A percentile compares a stretch with the other conserved stretches of the same genome.
Conservation (phyloP, 2,329 filamentous ascomycete species). For the Lasiodiplodia hormozganensis region DNA sequence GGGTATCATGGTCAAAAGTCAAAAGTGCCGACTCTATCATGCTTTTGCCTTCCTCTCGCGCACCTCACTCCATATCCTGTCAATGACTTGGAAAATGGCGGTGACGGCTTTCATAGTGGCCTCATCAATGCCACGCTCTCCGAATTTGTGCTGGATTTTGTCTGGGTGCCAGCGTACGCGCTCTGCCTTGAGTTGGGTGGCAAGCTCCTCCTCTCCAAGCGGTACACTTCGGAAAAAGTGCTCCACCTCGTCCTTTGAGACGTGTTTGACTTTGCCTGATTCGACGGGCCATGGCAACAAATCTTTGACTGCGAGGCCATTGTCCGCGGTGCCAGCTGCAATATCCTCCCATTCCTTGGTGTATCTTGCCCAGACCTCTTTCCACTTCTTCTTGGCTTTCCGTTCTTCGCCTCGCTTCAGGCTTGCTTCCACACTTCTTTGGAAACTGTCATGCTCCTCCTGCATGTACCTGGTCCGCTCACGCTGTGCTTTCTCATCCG, state of each 20-base stretch:
- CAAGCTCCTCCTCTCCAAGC: conserved; percentile 45
- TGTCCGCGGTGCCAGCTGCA: conserved; percentile 36
- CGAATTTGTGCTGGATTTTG: conserved; percentile 91
- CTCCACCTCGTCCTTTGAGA: conserved; percentile 67
- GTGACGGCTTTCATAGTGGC: conserved; percentile 81
- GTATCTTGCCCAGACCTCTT: conserved; percentile 71
- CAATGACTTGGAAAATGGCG: conserved; percentile 88
- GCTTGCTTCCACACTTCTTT: conserved; percentile 72
- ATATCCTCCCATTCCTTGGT: conserved; percentile 66
- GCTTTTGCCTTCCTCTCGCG: conserved; percentile 40
- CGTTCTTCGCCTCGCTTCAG: conserved; percentile 72
- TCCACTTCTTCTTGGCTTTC: conserved; percentile 63
- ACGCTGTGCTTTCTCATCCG: conserved; percentile 47
- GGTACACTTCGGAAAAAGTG: conserved; percentile 71
- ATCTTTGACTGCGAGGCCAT: conserved; percentile 8
- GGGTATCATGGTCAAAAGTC: not conserved
- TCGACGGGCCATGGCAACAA: conserved; percentile 76
- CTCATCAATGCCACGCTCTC: conserved; percentile 69
- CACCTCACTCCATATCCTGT: conserved; percentile 76
- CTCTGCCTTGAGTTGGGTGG: conserved; percentile 75
- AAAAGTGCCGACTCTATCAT: not conserved
- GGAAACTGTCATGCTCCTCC: conserved; percentile 57
- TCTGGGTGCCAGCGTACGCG: conserved; percentile 96
- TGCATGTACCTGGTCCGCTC: conserved; percentile 45
- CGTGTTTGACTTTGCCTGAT: conserved; percentile 63